Conservation (phyloP, 306 rosid genomes). For the Malus fusca region DNA sequence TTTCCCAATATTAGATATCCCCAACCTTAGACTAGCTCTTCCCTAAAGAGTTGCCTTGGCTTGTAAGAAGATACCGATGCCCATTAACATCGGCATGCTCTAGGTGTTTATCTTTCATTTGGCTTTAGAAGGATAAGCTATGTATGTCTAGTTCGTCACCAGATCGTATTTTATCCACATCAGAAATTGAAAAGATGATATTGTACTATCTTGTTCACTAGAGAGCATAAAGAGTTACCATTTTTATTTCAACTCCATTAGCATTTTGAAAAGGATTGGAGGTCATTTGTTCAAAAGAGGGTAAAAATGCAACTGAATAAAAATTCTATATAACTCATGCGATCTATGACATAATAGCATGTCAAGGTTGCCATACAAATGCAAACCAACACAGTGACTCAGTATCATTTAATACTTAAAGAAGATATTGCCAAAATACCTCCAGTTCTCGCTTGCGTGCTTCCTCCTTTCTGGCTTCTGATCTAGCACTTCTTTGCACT, state of each 20-base stretch:
- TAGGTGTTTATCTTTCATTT: not conserved
- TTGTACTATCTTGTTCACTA: not conserved
- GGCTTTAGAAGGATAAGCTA: not conserved
- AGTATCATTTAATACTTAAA: not conserved
- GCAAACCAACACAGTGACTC: not conserved
- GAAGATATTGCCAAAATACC: conserved; percentile 40
- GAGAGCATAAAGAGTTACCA: not conserved
- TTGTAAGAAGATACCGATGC: not conserved
- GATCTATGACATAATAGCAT: not conserved
- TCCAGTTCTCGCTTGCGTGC: conserved; percentile 62
- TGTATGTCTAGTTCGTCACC: not conserved
- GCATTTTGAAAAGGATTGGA: not conserved
- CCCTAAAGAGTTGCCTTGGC: not conserved
- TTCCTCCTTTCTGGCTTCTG: conserved; percentile 93
- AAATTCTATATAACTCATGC: not conserved
- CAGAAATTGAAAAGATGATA: not conserved
- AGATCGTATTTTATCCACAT: not conserved
- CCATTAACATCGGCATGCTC: not conserved
- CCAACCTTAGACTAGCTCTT: not conserved
- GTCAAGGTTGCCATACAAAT: not conserved
- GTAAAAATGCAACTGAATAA: not conserved
- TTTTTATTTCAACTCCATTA: not conserved
- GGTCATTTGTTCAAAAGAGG: not conserved
- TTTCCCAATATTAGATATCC: not conserved
- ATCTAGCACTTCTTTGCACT: conserved; percentile 88